Percentiles rank a stretch among this genome's conserved stretches.
Evolutionary conservation across 108 stramenopile genomes (phyloP).

Genomic region (Skeletonema tropicum): DNA sequence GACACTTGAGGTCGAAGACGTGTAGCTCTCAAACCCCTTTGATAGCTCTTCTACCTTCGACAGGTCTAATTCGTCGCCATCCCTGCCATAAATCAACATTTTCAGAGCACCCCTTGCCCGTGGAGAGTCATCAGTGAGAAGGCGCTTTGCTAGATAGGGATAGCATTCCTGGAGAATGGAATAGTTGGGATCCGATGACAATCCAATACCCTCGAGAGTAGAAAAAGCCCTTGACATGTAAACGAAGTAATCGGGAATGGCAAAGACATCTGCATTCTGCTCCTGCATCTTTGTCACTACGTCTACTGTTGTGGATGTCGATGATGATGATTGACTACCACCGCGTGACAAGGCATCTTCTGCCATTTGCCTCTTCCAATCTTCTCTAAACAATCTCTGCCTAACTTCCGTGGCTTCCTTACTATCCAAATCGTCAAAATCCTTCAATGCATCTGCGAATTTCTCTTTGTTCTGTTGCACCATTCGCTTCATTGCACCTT

Average conservation of each 20-base stretch:
- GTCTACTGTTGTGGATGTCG: conserved; percentile 27
- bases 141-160: conserved; percentile 67
- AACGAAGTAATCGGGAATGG: conserved; percentile 66
- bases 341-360: conserved; percentile 40
- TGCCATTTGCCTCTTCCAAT: conserved; percentile 43
- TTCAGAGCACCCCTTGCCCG: conserved; percentile 59
- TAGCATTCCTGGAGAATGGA: conserved; percentile 61
- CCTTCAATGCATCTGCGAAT: conserved; percentile 40
- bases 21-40: conserved; percentile 64
- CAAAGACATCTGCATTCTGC: conserved; percentile 60
- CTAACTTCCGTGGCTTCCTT: conserved; percentile 47
- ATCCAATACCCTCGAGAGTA: conserved; percentile 78
- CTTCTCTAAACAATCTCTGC: conserved; percentile 40
- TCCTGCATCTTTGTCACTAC: conserved; percentile 58
- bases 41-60: conserved; percentile 56
- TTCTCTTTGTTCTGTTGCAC: conserved; percentile 41
- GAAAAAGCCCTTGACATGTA: conserved; percentile 70
- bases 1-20: conserved; percentile 48
- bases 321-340: neutral
- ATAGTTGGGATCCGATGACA: conserved; percentile 62
- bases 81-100: conserved; percentile 56
- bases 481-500: conserved; percentile 58
- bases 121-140: conserved; percentile 63
- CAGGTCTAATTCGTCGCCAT: conserved; percentile 41
- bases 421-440: conserved; percentile 51